A percentile compares a stretch with the other conserved stretches of the same genome.
phyloP scores from a whole-genome alignment of 352 stramenopile genomes.

The Blastocystis sp. region DNA sequence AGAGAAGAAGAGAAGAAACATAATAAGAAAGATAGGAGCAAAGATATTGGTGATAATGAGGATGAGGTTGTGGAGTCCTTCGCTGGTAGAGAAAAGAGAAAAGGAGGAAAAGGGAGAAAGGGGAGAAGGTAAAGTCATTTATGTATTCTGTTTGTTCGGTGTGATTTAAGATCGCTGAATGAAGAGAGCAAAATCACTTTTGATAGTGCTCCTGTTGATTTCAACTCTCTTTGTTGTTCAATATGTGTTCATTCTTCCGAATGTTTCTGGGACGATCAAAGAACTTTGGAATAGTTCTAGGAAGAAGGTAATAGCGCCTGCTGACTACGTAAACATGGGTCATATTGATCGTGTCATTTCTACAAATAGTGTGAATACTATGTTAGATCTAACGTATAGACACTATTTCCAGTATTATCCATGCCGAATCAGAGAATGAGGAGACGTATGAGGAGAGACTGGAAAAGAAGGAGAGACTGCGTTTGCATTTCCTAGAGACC shows the following conservation, averaged over 20 bases:
- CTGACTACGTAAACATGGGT: too few species aligned
- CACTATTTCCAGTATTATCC: too few species aligned
- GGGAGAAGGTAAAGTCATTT: conserved; percentile 36
- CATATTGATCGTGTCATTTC: too few species aligned
- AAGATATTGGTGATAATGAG: conserved; percentile 71
- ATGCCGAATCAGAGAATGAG: too few species aligned
- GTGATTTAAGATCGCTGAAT: conserved; percentile 17
- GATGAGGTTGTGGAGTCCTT: conserved; percentile 66
- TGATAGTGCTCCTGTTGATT: background rate
- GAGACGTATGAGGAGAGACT: background rate
- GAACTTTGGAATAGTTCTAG: too few species aligned
- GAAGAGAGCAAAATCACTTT: background rate
- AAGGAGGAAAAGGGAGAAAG: conserved; percentile 10
- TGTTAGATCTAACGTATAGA: background rate
- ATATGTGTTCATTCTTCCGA: background rate
- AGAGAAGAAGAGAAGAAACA: conserved; percentile 72
- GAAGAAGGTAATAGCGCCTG: too few species aligned
- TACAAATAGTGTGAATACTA: background rate
- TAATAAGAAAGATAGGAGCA: conserved; percentile 68
- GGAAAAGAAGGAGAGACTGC: background rate
- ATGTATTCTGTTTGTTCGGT: conserved; percentile 29
- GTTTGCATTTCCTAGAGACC: background rate
- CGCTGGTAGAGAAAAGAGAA: background rate
- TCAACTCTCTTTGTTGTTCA: background rate
- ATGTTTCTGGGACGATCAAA: too few species aligned